Conservation (phyloP, 2,329 filamentous ascomycete species). For the Monosporascus ibericus region DNA sequence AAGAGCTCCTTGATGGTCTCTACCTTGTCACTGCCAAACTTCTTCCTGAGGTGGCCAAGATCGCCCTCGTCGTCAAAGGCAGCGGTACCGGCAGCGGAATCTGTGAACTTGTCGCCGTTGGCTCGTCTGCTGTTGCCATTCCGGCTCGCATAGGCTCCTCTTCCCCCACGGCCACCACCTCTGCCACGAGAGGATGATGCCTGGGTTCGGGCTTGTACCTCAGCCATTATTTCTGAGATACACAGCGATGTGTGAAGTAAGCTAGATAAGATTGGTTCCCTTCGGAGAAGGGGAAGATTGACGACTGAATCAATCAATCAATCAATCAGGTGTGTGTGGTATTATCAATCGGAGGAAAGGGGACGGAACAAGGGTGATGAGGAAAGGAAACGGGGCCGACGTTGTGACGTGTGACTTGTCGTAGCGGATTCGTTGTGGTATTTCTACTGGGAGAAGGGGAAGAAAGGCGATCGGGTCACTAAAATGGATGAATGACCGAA, state of each 20-base stretch:
- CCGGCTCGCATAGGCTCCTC: conserved; percentile 66
- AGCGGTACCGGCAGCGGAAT: conserved; percentile 38
- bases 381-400: not conserved
- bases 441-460: not conserved
- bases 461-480: not conserved
- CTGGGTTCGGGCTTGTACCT: conserved; percentile 74
- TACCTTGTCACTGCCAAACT: conserved; percentile 69
- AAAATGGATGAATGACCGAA: not conserved
- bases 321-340: not conserved
- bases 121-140: conserved; percentile 46
- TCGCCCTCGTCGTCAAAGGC: conserved; percentile 76
- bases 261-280: conserved; percentile 20
- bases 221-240: conserved; percentile 69
- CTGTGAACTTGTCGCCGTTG: conserved; percentile 66
- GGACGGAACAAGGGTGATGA: not conserved
- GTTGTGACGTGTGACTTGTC: not conserved
- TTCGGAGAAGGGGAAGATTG: conserved; percentile 22
- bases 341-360: not conserved
- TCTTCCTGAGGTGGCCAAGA: conserved; percentile 85
- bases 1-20: conserved; percentile 86
- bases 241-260: conserved; percentile 25
- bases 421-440: not conserved
- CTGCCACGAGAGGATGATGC: conserved; percentile 74
- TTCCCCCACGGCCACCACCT: conserved; percentile 81
- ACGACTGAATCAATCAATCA: conserved; percentile 6